Base-by-base conservation (phyloP, 495 filamentous ascomycete genomes). In the Hypoxylon cercidicola region DNA sequence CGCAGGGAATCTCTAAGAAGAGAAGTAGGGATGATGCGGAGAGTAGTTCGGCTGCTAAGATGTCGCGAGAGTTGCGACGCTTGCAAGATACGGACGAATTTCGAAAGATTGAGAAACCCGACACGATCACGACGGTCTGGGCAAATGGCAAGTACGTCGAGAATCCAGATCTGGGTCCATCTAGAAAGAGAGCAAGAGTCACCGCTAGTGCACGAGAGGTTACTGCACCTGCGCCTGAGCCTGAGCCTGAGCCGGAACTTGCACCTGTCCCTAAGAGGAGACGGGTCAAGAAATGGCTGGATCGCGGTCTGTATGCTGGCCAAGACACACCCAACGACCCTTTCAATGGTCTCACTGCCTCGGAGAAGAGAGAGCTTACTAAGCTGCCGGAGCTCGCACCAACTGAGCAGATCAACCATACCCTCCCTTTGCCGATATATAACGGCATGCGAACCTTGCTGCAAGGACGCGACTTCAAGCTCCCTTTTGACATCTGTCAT, bases 401-500 rank as follows among this genome's bases (percentile, higher is more conserved):
- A 13, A 74, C 69, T 62, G 62, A 65, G 39, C 71, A 72, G 41
- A 60, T 68, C 2, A 83, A 83, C 64, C 82, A 66, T 68, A 80
- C 71, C 60, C 74, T 78, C 50, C 77, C 77, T 0, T 39, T 71
- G 39, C 79, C 80, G 37, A 79, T 81, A 25, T 82, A 75, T 46
- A 76, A 72, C 21, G 81, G 81, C 7, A 64, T 82, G 46, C 78
- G 78, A 40, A 78, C 88, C n/a, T 72, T 93, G 58, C 82, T 89
- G 58, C 78, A 79, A 43, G 85, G 85, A 20, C 82, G 91, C 60
- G 87, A 96, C 72, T 99, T 96, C 79, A 88, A 90, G 74, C 79
- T 99, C 28, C 95, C 95, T 0, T 97, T 88, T 65, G 90, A 96
- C 74, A 81, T 97, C 39, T 97, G 93, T 79, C 89, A 90, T 16